These are phyloP conservation scores for Malus hybrid DNA, from an alignment of 331 rosid genomes.

Conservation along the genomic window DNA sequence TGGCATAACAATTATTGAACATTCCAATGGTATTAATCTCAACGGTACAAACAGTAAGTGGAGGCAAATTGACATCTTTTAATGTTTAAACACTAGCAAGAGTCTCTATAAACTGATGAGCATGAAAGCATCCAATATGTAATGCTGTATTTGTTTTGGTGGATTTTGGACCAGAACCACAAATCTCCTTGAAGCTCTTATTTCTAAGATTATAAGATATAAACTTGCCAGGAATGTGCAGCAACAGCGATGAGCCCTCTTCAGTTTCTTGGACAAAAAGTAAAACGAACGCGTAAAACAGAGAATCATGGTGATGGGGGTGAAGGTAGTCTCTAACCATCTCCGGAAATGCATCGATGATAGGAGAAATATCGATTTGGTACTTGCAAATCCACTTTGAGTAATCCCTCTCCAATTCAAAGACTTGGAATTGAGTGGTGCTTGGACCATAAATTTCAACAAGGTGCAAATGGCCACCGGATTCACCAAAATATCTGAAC, in stretches of 20 bases:
- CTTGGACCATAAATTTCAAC: slow-evolving; percentile 13
- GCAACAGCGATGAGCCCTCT: slow-evolving; percentile 15
- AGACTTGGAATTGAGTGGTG: slow-evolving; percentile 17
- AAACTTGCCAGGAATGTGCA: slow-evolving; percentile 28
- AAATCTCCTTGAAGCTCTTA: slow-evolving; percentile 10
- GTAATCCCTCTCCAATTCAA: slow-evolving; percentile 17
- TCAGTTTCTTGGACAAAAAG: slow-evolving; percentile 17
- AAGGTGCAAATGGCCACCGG: slow-evolving; percentile 26
- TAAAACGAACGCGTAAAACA: slow-evolving; percentile 1
- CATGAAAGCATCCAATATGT: slow-evolving; percentile 15
- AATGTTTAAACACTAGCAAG: slow-evolving; percentile 20
- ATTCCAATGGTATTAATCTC: neutral
- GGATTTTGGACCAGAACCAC: neutral
- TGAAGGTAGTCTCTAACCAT: neutral
- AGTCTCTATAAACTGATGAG: slow-evolving; percentile 17
- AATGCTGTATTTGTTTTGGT: neutral
- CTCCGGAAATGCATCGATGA: slow-evolving; percentile 2
- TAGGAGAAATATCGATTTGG: slow-evolving; percentile 5
- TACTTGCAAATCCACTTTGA: slow-evolving; percentile 25
- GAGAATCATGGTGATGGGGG: neutral
- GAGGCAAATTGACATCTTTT: neutral
- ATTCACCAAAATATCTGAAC: slow-evolving; percentile 5
- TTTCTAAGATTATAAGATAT: slow-evolving; percentile 13
- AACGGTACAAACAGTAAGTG: neutral
- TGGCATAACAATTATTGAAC: neutral